Percentiles rank a stretch among this genome's conserved stretches.
These are phyloP conservation scores for Penicillium canariense DNA, from an alignment of 495 filamentous ascomycete species.

Conservation along the genomic window DNA sequence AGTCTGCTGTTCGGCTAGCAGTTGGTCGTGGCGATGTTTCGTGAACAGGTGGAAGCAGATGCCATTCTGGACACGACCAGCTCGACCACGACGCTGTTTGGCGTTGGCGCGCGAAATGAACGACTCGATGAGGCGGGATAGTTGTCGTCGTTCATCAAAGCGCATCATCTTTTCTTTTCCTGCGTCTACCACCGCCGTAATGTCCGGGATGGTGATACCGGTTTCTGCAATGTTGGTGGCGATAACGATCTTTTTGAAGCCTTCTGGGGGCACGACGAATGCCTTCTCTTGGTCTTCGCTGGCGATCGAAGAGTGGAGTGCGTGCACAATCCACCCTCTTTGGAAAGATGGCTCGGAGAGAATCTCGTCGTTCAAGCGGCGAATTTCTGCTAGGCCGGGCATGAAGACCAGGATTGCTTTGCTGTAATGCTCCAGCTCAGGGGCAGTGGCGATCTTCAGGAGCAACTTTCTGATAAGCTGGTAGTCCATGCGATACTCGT, in stretches of 20 bases:
- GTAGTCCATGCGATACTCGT: constrained; percentile 86
- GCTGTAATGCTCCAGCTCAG: constrained; percentile 66
- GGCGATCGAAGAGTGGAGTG: constrained; percentile 91
- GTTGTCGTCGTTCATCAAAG: constrained; percentile 87
- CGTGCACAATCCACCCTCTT: constrained; percentile 72
- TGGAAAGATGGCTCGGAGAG: constrained; percentile 67
- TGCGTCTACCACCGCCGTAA: constrained; percentile 92
- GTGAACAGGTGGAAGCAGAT: constrained; percentile 96
- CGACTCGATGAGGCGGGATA: constrained; percentile 84
- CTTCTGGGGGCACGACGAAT: constrained; percentile 78
- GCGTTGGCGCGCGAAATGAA: constrained; percentile 94
- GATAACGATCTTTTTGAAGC: constrained; percentile 84
- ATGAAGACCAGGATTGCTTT: constrained; percentile 92
- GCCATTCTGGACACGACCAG: constrained; percentile 92
- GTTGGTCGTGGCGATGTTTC: constrained; percentile 73
- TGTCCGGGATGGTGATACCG: constrained; percentile 94
- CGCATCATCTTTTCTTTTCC: constrained; percentile 96
- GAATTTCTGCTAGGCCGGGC: constrained; percentile 91
- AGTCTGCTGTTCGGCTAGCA: constrained; percentile 85
- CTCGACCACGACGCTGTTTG: constrained; percentile 89
- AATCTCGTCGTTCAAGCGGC: constrained; percentile 79
- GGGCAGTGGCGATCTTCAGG: constrained; percentile 64
- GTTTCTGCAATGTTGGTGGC: constrained; percentile 98
- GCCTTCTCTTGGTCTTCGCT: constrained; percentile 93
- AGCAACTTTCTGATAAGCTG: constrained; percentile 75